Conservation (phyloP, 2,329 filamentous ascomycete genomes). For the Diaporthe destruens region DNA sequence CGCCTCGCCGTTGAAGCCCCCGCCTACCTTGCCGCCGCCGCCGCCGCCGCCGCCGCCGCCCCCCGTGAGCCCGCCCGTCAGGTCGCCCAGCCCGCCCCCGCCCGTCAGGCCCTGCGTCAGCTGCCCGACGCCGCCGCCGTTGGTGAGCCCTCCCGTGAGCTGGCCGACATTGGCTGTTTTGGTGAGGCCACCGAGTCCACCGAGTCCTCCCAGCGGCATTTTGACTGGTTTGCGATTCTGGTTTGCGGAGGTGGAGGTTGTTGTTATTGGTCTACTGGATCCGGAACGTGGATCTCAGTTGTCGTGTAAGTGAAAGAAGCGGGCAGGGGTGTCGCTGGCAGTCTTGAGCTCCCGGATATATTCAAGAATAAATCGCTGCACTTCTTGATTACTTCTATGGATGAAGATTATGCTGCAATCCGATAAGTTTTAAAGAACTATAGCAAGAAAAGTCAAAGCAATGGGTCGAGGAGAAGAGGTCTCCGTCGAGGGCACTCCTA, state of each 20-base stretch:
- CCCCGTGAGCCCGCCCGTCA: constrained; percentile 24
- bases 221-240: not conserved
- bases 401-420: not conserved
- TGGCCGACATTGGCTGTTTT: not conserved
- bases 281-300: constrained; percentile 8
- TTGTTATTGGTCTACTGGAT: constrained; percentile 21
- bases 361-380: not conserved
- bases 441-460: not conserved
- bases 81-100: constrained; percentile 15
- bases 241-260: not conserved
- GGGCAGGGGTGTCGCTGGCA: not conserved
- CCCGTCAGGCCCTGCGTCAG: constrained; percentile 2
- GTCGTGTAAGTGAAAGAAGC: constrained; percentile 14
- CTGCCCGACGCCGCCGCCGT: constrained; percentile 15
- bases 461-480: not conserved
- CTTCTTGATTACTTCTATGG: not conserved
- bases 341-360: not conserved
- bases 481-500: constrained; percentile 3
- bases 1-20: constrained; percentile 36
- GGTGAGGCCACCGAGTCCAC: constrained; percentile 24
- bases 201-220: constrained; percentile 27
- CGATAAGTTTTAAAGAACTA: constrained; percentile 1
- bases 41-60: no score
- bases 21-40: constrained; percentile 37
- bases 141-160: not conserved